Percentiles rank a stretch among this genome's conserved stretches.
These are phyloP conservation scores for Fusarium sp. DNA, from an alignment of 2,329 filamentous ascomycete genomes.

Conservation along the genomic window DNA sequence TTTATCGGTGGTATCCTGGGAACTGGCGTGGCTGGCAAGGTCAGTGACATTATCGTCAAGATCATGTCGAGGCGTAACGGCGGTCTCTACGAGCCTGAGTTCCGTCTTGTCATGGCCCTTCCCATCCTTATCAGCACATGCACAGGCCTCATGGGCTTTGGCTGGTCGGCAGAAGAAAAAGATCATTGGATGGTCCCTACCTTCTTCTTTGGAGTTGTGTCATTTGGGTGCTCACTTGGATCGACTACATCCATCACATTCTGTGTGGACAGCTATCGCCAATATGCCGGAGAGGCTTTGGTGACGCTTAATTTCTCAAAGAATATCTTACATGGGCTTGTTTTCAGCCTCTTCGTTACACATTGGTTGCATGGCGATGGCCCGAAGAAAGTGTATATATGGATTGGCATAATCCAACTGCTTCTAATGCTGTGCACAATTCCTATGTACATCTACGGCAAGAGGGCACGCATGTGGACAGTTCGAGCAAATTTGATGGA, in stretches of 20 bases:
- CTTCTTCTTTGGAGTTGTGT: conserved; percentile 89
- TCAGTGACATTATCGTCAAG: conserved; percentile 86
- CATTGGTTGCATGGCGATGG: conserved; percentile 82
- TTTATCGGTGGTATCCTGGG: conserved; percentile 90
- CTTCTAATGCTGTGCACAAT: conserved; percentile 77
- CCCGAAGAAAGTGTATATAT: conserved; percentile 80
- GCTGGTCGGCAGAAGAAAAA: conserved; percentile 83
- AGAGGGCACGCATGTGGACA: conserved; percentile 93
- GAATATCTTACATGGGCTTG: conserved; percentile 89
- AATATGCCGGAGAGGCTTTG: conserved; percentile 92
- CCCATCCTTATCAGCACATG: conserved; percentile 82
- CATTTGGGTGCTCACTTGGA: conserved; percentile 90
- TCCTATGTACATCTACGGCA: conserved; percentile 95
- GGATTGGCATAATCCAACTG: conserved; percentile 86
- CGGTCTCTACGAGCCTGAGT: conserved; percentile 96
- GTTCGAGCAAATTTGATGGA: conserved; percentile 88
- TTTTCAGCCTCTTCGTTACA: conserved; percentile 90
- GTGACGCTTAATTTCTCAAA: conserved; percentile 96
- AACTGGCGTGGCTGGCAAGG: conserved; percentile 88
- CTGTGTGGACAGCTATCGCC: conserved; percentile 89
- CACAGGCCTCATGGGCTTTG: conserved; percentile 92
- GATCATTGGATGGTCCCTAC: conserved; percentile 93
- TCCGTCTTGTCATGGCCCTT: conserved; percentile 85
- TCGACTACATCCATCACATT: conserved; percentile 94
- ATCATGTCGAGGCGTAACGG: conserved; percentile 86